phyloP scores from a whole-genome alignment of 2,329 filamentous ascomycete genomes.

The Neurospora crassa region DNA sequence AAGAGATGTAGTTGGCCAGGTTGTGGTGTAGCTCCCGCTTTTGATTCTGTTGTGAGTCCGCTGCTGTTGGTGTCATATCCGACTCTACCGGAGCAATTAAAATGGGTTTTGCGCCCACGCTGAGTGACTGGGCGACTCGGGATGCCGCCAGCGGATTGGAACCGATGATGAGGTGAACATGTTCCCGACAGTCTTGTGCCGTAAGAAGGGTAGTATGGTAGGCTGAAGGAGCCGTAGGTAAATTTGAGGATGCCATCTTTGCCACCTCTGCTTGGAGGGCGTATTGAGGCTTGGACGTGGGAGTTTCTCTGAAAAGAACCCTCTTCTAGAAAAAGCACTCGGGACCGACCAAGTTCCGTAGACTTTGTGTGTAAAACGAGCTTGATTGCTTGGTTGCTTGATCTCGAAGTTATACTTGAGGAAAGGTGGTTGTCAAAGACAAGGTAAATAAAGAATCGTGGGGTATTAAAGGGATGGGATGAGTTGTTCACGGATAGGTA shows the following conservation, averaged over 20 bases:
- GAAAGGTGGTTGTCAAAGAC: neutral
- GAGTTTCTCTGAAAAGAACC: neutral
- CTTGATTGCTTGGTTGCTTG: neutral
- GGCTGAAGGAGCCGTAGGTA: slow-evolving; percentile 13
- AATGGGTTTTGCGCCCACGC: slow-evolving; percentile 72
- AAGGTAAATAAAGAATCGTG: neutral
- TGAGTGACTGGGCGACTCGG: slow-evolving; percentile 68
- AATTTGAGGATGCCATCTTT: slow-evolving; percentile 14
- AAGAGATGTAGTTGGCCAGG: slow-evolving; percentile 54
- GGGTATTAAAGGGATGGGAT: neutral
- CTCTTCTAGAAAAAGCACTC: neutral
- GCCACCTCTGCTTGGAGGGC: neutral
- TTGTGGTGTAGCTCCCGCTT: slow-evolving; percentile 47
- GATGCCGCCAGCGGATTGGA: slow-evolving; percentile 80
- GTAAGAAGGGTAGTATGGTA: slow-evolving; percentile 52
- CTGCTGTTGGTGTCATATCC: neutral
- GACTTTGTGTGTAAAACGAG: neutral
- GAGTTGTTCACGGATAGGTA: neutral
- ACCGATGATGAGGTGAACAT: slow-evolving; percentile 78
- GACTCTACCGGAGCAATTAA: slow-evolving; percentile 53
- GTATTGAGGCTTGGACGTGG: neutral
- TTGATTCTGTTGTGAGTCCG: slow-evolving; percentile 24
- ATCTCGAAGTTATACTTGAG: neutral
- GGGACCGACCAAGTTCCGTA: neutral
- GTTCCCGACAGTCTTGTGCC: slow-evolving; percentile 57